phyloP scores from a whole-genome alignment of 2,329 filamentous ascomycete species.

The Ascochyta fabae region DNA sequence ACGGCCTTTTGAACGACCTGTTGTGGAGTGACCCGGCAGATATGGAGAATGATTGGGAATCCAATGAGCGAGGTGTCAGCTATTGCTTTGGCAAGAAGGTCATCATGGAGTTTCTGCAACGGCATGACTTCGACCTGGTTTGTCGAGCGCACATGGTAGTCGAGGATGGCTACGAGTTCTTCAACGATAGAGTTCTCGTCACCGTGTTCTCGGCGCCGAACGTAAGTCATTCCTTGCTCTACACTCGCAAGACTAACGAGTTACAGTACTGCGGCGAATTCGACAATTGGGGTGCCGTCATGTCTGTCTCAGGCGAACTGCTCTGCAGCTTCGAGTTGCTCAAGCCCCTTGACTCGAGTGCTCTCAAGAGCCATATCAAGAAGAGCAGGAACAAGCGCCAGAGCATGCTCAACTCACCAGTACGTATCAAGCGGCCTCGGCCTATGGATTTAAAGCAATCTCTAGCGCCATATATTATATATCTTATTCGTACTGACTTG shows the following conservation, averaged over 20 bases:
- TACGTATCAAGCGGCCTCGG: slow-evolving; percentile 59
- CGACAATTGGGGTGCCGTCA: slow-evolving; percentile 98
- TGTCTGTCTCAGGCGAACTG: slow-evolving; percentile 93
- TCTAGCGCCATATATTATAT: slow-evolving; percentile 35
- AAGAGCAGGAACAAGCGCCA: slow-evolving; percentile 94
- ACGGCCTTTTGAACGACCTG: slow-evolving; percentile 91
- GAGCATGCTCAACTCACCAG: slow-evolving; percentile 94
- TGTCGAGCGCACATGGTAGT: slow-evolving; percentile 99
- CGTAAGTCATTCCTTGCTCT: slow-evolving; percentile 64
- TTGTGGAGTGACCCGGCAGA: slow-evolving; percentile 98
- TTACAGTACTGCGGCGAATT: slow-evolving; percentile 94
- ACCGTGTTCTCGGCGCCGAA: slow-evolving; percentile 98
- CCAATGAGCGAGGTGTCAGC: slow-evolving; percentile 94
- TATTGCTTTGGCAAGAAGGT: slow-evolving; percentile 99
- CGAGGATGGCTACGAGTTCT: slow-evolving; percentile 98
- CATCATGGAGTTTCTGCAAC: slow-evolving; percentile 91
- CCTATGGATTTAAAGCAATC: slow-evolving; percentile 15
- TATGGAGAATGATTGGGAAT: slow-evolving; percentile 98
- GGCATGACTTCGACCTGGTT: slow-evolving; percentile 96
- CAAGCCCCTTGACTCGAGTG: slow-evolving; percentile 94
- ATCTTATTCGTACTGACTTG: slow-evolving; percentile 41
- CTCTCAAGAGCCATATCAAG: slow-evolving; percentile 98
- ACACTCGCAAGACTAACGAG: slow-evolving; percentile 22
- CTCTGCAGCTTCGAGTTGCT: slow-evolving; percentile 97
- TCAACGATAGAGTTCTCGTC: slow-evolving; percentile 91